These are phyloP conservation scores for Ceratobasidium theobromae DNA, from an alignment of 1,284 basidiomycete genomes.

Conservation along the genomic window DNA sequence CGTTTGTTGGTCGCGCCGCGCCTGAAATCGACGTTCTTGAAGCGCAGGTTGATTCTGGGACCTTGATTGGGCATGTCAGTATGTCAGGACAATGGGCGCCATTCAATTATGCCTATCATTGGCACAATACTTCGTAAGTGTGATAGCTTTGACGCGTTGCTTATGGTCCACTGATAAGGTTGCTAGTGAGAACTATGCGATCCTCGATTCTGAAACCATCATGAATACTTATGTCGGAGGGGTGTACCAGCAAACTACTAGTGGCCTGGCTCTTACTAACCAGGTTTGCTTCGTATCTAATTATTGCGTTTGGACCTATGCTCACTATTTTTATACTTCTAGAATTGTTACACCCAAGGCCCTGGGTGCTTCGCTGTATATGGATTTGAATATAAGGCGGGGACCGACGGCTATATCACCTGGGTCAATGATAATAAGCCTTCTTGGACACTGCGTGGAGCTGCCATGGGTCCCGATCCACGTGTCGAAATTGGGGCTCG, in stretches of 20 bases:
- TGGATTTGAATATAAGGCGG: conserved; percentile 66
- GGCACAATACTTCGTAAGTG: conserved; percentile 6
- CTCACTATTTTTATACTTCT: not conserved
- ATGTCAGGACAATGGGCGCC: conserved; percentile 62
- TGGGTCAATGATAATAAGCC: conserved; percentile 69
- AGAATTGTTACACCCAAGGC: conserved; percentile 47
- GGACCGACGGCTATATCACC: conserved; percentile 66
- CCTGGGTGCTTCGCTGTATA: conserved; percentile 55
- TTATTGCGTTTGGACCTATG: not conserved
- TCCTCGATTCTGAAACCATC: conserved; percentile 49
- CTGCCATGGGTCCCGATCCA: conserved; percentile 68
- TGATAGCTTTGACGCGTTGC: conserved; percentile 43
- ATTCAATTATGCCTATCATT: conserved; percentile 46
- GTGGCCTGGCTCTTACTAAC: conserved; percentile 52
- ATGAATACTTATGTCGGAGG: conserved; percentile 58
- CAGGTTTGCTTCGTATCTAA: conserved; percentile 34
- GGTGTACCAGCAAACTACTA: conserved; percentile 65
- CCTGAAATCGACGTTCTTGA: conserved; percentile 46
- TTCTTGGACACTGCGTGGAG: conserved; percentile 73
- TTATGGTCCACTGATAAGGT: conserved; percentile 43
- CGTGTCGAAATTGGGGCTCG: conserved; percentile 68
- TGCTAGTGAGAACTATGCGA: conserved; percentile 46
- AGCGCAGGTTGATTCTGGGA: conserved; percentile 40
- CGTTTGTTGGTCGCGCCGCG: conserved; percentile 66
- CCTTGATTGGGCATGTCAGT: conserved; percentile 53